A percentile compares a stretch with the other conserved stretches of the same genome.
These are phyloP conservation scores for Mycena kentingensis DNA, from an alignment of 768 basidiomycete genomes.

Conservation along the genomic window DNA sequence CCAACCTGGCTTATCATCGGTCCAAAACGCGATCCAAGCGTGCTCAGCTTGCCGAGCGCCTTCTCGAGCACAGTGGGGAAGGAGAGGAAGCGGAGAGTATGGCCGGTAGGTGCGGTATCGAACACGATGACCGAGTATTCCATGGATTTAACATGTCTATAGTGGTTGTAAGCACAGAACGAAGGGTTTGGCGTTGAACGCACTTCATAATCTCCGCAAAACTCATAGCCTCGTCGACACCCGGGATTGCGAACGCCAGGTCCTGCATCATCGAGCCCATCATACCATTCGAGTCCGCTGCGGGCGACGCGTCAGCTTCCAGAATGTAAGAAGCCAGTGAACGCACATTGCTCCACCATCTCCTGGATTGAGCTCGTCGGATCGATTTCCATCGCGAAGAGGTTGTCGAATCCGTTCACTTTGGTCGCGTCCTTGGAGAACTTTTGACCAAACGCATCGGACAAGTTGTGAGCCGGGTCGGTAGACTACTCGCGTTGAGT, in stretches of 20 bases:
- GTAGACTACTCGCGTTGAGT: conserved; percentile 66
- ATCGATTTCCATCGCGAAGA: conserved; percentile 99
- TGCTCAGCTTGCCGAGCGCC: conserved; percentile 91
- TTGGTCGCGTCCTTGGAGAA: conserved; percentile 99
- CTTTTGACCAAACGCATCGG: conserved; percentile 98
- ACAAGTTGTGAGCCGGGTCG: conserved; percentile 99
- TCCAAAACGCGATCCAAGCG: conserved; percentile 92
- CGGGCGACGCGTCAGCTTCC: neutral
- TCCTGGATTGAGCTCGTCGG: conserved; percentile 97
- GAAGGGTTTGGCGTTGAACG: conserved; percentile 26
- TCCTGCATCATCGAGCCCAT: conserved; percentile 99
- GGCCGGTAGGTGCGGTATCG: conserved; percentile 98
- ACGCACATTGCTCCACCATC: conserved; percentile 95
- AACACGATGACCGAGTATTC: conserved; percentile 99
- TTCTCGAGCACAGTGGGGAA: conserved; percentile 98
- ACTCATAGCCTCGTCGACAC: conserved; percentile 99
- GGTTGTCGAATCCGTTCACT: conserved; percentile 96
- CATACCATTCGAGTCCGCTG: conserved; percentile 87
- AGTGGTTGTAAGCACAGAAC: conserved; percentile 1
- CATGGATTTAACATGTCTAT: conserved; percentile 99
- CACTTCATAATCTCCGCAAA: conserved; percentile 99
- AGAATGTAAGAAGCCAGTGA: conserved; percentile 1
- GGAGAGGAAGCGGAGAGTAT: conserved; percentile 97
- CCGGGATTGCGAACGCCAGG: conserved; percentile 97
- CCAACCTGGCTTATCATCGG: conserved; percentile 90